These are phyloP conservation scores for Salix exigua DNA, from an alignment of 345 rosid species.

Conservation along the genomic window DNA sequence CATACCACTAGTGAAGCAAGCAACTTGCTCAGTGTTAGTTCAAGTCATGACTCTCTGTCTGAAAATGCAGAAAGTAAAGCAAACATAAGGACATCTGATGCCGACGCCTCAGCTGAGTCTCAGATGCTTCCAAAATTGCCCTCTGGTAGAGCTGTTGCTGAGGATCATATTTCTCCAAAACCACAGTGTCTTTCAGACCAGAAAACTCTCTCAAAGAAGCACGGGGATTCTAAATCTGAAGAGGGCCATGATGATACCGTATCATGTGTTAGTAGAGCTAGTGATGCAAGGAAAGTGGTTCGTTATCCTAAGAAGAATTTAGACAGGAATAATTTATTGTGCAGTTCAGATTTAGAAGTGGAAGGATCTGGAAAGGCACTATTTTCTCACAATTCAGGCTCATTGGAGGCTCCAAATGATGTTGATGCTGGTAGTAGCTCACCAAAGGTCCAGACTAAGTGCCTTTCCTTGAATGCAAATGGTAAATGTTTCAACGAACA, in stretches of 20 bases:
- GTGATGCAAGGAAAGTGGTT: conserved; percentile 27
- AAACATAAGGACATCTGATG: conserved; percentile 38
- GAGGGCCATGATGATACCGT: conserved; percentile 61
- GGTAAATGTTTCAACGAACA: conserved; percentile 9
- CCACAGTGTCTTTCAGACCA: conserved; percentile 32
- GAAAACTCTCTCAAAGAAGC: conserved; percentile 25
- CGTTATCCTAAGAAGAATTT: conserved; percentile 26
- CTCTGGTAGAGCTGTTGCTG: conserved; percentile 29
- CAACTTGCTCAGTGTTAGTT: conserved; percentile 42
- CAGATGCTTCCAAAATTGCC: conserved; percentile 30
- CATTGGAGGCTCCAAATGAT: conserved; percentile 27
- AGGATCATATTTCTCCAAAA: conserved; percentile 30
- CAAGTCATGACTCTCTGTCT: conserved; percentile 54
- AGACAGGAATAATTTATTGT: conserved; percentile 39
- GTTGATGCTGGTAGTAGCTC: conserved; percentile 21
- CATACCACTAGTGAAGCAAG: conserved; percentile 58
- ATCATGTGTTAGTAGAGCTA: conserved; percentile 41
- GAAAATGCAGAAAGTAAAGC: conserved; percentile 63
- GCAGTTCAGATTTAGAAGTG: conserved; percentile 34
- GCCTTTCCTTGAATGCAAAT: conserved; percentile 2
- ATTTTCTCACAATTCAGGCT: conserved; percentile 33
- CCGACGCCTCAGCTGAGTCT: conserved; percentile 39
- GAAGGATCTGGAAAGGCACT: conserved; percentile 36
- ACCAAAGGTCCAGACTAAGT: conserved; percentile 23
- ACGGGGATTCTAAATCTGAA: conserved; percentile 33